Conservation (phyloP, 306 rosid genomes). For the Medicago ruthenica region DNA sequence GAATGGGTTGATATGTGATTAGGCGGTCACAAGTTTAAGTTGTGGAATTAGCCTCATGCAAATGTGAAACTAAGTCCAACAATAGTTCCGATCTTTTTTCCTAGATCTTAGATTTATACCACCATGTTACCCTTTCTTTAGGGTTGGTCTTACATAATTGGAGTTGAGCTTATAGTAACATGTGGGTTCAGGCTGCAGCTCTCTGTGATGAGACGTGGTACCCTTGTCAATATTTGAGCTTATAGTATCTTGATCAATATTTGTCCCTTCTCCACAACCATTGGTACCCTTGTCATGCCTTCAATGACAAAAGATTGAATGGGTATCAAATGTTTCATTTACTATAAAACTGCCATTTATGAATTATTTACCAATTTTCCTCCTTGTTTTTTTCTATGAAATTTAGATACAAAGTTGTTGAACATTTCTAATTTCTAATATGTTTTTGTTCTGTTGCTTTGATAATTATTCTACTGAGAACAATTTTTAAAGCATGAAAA, state of each 20-base stretch:
- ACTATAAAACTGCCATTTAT: neutral
- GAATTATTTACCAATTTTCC: neutral
- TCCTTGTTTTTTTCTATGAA: neutral
- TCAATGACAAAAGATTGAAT: slow-evolving; percentile 1
- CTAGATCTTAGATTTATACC: neutral
- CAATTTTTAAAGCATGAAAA: neutral
- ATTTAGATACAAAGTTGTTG: neutral
- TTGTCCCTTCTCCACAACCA: neutral
- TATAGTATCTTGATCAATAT: neutral
- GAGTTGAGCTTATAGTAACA: neutral
- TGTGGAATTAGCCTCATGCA: neutral
- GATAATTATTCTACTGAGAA: neutral
- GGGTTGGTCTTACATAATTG: neutral
- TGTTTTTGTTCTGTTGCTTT: slow-evolving; percentile 9
- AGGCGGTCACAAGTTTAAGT: neutral
- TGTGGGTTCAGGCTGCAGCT: neutral
- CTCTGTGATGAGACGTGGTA: neutral
- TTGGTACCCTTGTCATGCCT: neutral
- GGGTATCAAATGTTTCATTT: neutral
- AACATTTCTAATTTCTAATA: neutral
- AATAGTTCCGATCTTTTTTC: neutral
- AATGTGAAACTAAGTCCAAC: neutral
- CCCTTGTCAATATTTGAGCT: too few species aligned
- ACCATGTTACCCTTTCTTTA: neutral
- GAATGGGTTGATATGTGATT: slow-evolving; percentile 5